Evolutionary conservation across 1,284 basidiomycete species (phyloP).

Genomic region (Cutaneotrichosporon spelunceum): DNA sequence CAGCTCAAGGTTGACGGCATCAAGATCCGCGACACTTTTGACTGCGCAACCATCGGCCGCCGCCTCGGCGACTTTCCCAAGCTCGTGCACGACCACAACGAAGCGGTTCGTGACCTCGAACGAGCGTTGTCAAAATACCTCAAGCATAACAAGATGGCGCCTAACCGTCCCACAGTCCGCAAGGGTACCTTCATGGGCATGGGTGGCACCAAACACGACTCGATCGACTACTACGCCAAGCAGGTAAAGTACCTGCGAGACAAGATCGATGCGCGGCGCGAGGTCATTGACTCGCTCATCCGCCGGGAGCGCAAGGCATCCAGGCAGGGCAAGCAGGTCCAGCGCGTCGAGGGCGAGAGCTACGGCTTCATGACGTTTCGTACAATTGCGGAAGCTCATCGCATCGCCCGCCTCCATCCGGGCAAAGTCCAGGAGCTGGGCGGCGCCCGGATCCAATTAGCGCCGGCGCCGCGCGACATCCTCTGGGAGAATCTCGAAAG

Average conservation of each 20-base stretch:
- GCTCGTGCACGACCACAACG: conserved; percentile 68
- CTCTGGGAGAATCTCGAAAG: conserved; percentile 83
- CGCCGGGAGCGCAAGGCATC: conserved; percentile 42
- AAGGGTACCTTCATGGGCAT: conserved; percentile 69
- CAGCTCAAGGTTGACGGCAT: conserved; percentile 58
- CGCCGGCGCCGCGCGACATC: conserved; percentile 52
- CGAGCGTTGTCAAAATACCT: conserved; percentile 77
- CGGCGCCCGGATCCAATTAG: conserved; percentile 45
- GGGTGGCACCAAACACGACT: conserved; percentile 71
- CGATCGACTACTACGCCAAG: conserved; percentile 77
- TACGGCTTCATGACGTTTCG: conserved; percentile 94
- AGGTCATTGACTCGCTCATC: conserved; percentile 62
- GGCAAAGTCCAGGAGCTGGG: conserved; percentile 47
- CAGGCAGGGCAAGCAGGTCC: conserved; percentile 24
- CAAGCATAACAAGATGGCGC: conserved; percentile 67
- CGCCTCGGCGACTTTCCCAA: conserved; percentile 50
- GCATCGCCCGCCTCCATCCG: conserved; percentile 48
- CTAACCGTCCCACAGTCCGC: conserved; percentile 69
- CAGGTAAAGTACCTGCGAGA: conserved; percentile 61
- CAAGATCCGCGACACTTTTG: conserved; percentile 49
- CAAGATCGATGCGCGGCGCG: conserved; percentile 72
- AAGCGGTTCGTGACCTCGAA: conserved; percentile 79
- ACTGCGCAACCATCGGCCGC: conserved; percentile 43
- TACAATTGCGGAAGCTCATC: conserved; percentile 75
- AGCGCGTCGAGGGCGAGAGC: conserved; percentile 62